Evolutionary conservation across 495 filamentous ascomycete species (phyloP).

Genomic region (Annulohypoxylon maeteangense): DNA sequence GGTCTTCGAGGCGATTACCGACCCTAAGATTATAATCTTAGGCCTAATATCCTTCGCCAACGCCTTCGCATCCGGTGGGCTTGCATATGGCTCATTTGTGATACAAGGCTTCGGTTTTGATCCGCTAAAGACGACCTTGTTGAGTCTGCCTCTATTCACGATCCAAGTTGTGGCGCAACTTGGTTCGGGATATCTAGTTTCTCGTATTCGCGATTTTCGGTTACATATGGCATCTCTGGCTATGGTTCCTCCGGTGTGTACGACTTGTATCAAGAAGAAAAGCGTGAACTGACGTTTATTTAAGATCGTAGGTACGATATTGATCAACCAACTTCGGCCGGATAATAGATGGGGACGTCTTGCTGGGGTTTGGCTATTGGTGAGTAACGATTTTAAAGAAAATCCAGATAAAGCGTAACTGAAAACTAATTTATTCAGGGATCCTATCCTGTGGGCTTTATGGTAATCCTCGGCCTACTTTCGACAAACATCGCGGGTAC

Average conservation of each 20-base stretch:
- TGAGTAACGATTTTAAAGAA: conserved; percentile 10
- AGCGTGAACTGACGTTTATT: neutral
- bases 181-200: conserved; percentile 13
- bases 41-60: conserved; percentile 47
- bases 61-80: conserved; percentile 40
- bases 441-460: conserved; percentile 33
- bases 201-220: conserved; percentile 22
- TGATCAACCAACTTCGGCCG: conserved; percentile 35
- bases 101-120: conserved; percentile 69
- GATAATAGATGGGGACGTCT: conserved; percentile 37
- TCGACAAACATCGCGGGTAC: conserved; percentile 47
- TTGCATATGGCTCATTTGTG: conserved; percentile 62
- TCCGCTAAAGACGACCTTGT: conserved; percentile 59
- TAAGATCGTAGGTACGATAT: conserved; percentile 38
- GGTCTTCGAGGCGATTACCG: conserved; percentile 44
- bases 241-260: conserved; percentile 36
- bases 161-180: conserved; percentile 37
- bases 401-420: neutral
- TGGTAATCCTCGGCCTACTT: conserved; percentile 39
- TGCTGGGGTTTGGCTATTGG: conserved; percentile 36
- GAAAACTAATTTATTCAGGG: conserved; percentile 16
- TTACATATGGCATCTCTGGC: conserved; percentile 34
- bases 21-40: conserved; percentile 43
- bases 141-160: conserved; percentile 46
- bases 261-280: neutral